Evolutionary conservation across 352 stramenopile genomes (phyloP).

Genomic region (Halophytophthora polymorphica): DNA sequence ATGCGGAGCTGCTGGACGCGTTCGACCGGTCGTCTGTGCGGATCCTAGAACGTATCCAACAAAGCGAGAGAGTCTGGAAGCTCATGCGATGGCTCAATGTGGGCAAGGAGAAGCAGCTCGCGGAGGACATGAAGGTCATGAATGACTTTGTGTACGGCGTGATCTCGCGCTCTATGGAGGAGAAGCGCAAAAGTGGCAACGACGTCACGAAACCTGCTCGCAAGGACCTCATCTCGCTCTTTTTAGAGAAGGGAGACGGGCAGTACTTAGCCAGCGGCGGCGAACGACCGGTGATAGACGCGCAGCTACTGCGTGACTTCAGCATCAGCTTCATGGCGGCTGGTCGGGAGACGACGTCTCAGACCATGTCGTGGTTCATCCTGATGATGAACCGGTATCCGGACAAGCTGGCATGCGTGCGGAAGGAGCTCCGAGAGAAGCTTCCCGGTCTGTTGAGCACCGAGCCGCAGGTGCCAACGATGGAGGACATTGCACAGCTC

Average conservation of each 20-base stretch:
- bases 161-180: slow-evolving; percentile 31
- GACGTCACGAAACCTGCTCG: neutral
- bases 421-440: slow-evolving; percentile 33
- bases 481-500: slow-evolving; percentile 41
- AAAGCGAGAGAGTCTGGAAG: slow-evolving; percentile 39
- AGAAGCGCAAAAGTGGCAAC: slow-evolving; percentile 10
- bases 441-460: slow-evolving; percentile 40
- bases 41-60: slow-evolving; percentile 34
- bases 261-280: slow-evolving; percentile 20
- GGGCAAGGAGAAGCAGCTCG: slow-evolving; percentile 34
- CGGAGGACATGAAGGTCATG: slow-evolving; percentile 23
- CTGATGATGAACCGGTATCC: slow-evolving; percentile 66
- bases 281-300: slow-evolving; percentile 22
- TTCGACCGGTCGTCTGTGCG: slow-evolving; percentile 36
- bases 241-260: slow-evolving; percentile 35
- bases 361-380: slow-evolving; percentile 67
- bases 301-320: slow-evolving; percentile 77
- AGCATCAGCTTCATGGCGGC: slow-evolving; percentile 71
- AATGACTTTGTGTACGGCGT: slow-evolving; percentile 32
- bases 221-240: slow-evolving; percentile 51
- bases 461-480: slow-evolving; percentile 10
- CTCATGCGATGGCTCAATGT: slow-evolving; percentile 36
- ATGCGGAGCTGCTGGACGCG: slow-evolving; percentile 26
- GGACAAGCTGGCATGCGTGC: slow-evolving; percentile 35
- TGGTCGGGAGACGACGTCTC: slow-evolving; percentile 72